These are phyloP conservation scores for Hyphopichia homilentoma DNA, from an alignment of 805 yeast species.

Conservation along the genomic window DNA sequence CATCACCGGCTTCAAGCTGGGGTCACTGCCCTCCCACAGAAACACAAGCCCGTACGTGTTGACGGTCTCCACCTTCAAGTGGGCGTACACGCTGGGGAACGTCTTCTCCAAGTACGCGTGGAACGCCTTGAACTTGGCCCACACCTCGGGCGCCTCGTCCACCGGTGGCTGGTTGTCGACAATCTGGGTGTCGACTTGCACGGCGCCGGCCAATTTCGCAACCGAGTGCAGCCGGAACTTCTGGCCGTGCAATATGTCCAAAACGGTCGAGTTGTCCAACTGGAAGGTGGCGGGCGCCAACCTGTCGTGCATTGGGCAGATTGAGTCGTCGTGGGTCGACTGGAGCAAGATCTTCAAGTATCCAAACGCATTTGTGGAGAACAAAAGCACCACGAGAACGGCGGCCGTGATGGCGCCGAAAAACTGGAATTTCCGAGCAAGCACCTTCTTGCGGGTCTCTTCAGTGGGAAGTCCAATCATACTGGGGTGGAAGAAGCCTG, in stretches of 20 bases:
- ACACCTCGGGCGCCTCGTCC: constrained; percentile 48
- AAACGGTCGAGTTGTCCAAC: constrained; percentile 28
- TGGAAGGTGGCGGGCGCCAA: constrained; percentile 15
- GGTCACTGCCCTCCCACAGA: constrained; percentile 56
- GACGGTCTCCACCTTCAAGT: constrained; percentile 50
- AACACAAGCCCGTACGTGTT: constrained; percentile 62
- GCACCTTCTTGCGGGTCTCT: constrained; percentile 1
- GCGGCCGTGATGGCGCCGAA: constrained; percentile 1
- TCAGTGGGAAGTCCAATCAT: constrained; percentile 7
- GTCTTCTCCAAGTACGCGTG: constrained; percentile 50
- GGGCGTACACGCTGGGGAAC: constrained; percentile 51
- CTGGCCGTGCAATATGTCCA: constrained; percentile 21
- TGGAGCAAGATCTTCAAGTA: constrained; percentile 11
- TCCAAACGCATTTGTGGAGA: constrained; percentile 13
- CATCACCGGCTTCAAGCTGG: constrained; percentile 63
- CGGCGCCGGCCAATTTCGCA: constrained; percentile 50
- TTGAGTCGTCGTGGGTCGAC: constrained; percentile 9
- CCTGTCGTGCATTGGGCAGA: constrained; percentile 23
- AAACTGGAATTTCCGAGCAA: constrained; percentile 3
- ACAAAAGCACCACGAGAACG: constrained; percentile 8
- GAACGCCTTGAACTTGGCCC: constrained; percentile 38
- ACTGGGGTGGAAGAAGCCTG: no score
- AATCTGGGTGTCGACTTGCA: constrained; percentile 62
- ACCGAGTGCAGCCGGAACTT: constrained; percentile 32
- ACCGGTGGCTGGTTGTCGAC: constrained; percentile 51